Evolutionary conservation across 805 yeast genomes (phyloP), one percentile per base, ranked within the genome.

Genomic region (Pachysolen tannophilus): DNA sequence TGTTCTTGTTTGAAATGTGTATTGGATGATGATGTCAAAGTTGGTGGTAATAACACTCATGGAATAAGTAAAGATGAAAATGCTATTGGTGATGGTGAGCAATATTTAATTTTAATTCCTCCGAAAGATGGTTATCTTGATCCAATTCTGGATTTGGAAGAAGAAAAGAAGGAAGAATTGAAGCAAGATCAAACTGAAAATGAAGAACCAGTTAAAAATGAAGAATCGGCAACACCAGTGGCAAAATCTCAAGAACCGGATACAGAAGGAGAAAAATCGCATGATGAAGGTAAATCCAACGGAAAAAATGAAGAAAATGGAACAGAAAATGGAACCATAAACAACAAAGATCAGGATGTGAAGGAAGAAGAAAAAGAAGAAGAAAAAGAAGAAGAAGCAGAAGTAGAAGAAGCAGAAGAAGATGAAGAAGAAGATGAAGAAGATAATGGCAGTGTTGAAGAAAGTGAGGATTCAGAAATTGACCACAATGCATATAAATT

Each of bases 1-100:
- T 78, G 88, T 53, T 69, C 80, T 3, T 56, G 78, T 10, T 53
- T 83, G 28, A 66, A 76, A 28, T 72, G 72, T 5, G 59, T 78
- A 28, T 73, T 82, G 33, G 58, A 58, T 16, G 59, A 63, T 11
- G 62, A 63, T 3, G 59, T 57, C n/a, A 61, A 61, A 39, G 51
- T 63, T 23, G 38, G 42, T 20, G 43, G 49, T 6, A 48, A 43
- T 23, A 46, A 45, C 6, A 35, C 36, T 17, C 40, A 37, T 26
- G 41, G 28, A 23, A 44, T 45, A 23, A 42, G 39, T 8, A 43
- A 41, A 9, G 48, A 46, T 7, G 52, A 40, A 13, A 44, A 35
- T 8, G 44, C 32, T 3, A 38, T 32, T 19, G 36, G 37, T 4
- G 40, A 37, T 26, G 40, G 40, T 20, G 37, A 34, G 35, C 40